Base-by-base conservation (phyloP, 2,329 filamentous ascomycete genomes). In the Ustulina deusta region DNA sequence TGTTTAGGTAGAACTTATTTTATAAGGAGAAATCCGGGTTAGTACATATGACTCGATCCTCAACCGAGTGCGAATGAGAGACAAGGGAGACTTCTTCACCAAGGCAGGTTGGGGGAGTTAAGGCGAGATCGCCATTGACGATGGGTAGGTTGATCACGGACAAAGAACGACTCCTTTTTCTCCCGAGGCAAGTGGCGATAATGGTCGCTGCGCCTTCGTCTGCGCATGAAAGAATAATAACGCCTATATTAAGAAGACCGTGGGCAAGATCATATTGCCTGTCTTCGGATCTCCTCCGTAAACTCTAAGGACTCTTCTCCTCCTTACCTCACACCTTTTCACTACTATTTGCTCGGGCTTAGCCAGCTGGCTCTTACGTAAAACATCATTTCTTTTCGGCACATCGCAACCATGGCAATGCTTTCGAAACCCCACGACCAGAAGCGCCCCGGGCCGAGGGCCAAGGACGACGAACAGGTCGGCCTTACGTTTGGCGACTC, bases 401-500 rank as follows among this genome's bases (percentile, higher is more conserved):
- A 55, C 3, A 17, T 40, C 4, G 15, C 6, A 25, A n/a, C 20
- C 20, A 65, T 65, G 51, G 40, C 57, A 11, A 22, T 29, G n/a
- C 7, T 36, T 22, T 27, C 15, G 27, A 32, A 46, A 11, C 2
- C 9, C 13, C 9, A 25, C 22, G 17, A 22, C 32, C 42, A 49
- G 13, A 57, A 46, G 29, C 42, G 51, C 15, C 58, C 51, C 15
- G 44, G 63, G 11, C n/a, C 27, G 5, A 57, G 34, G 34, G 34
- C 27, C n/a, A 62, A 66, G 40, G 13, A 49, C 1, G 63, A 66
- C 10, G 20, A 65, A 1, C 20, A 51, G 1, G 64, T 63, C 17
- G 29, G 52, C 15, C 64, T 66, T 7, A 66, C 58, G 1, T 66
- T 66, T 54, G 64, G 64, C n/a, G 29, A 54, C 10, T 44, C 48